Evolutionary conservation across 192 early-diverging fungal genomes (phyloP), one percentile per base, ranked within the genome.

Genomic region (Mycoemilia scoparia): DNA sequence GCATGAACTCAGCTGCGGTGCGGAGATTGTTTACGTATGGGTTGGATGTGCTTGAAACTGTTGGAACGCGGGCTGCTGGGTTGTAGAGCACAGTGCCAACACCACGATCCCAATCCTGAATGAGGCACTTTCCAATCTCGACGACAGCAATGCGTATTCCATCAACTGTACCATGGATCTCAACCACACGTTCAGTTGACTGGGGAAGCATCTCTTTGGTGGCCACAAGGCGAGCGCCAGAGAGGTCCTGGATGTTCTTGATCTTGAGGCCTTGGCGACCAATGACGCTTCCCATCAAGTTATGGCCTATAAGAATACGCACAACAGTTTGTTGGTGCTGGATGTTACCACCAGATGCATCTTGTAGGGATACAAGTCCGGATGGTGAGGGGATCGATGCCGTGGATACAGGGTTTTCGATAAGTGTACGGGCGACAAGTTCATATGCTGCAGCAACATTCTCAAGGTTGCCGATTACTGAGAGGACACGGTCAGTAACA

Each of bases 231-330:
- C 78, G 75, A 7, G 80, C 82, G 22, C 77, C 72, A n/a, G 85
- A 86, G 10, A 69, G 55, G 28, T 90, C 82, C 64, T 95, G 91
- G 35, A 97, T 83, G 46, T 89, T 80, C 66, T 88, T 93, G 56
- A 97, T 95, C 64, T 85, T 87, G 38, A 69, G 46, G 31, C 90
- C 90, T 49, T 76, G 75, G 43, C 88, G 84, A 23, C 93, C 93
- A 59, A 97, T 93, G 40, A 97, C 69, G 34, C 76, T 79, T 13
- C 83, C 83, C 76, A 97, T 88, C 28, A 82, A 59, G 43, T 74
- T 70, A 56, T 89, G 77, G 15, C 90, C 84, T 43, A 97, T 84
- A 45, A 97, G 67, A 12, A 97, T 54, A 16, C 87, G 79, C 34
- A 96, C 62, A 4, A 77, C 70, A 8, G 77, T 70, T 39, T 58